These are phyloP conservation scores for Breynia disticha DNA, from an alignment of 441 rosid species.

Conservation along the genomic window DNA sequence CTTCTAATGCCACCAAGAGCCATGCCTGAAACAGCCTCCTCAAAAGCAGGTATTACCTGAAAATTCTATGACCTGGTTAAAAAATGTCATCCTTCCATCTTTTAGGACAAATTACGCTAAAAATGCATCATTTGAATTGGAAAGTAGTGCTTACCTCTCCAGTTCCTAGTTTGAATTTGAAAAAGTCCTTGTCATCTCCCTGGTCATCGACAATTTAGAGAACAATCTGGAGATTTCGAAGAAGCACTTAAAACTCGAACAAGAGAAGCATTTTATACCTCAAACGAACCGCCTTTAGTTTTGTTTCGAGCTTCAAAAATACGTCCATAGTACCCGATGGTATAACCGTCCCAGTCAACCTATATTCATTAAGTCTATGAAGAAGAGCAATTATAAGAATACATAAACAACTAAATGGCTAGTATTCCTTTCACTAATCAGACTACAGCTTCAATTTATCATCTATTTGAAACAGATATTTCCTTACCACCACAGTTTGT, in stretches of 20 bases:
- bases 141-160: constrained; percentile 38
- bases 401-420: neutral
- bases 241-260: constrained; percentile 2
- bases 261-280: constrained; percentile 32
- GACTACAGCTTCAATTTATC: neutral
- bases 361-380: constrained; percentile 15
- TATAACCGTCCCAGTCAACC: constrained; percentile 93
- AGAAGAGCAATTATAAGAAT: constrained; percentile 7
- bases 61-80: constrained; percentile 13
- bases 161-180: constrained; percentile 74
- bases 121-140: neutral
- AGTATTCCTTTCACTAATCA: neutral
- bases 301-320: constrained; percentile 98
- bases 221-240: constrained; percentile 5
- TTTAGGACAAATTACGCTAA: neutral
- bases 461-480: neutral
- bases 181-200: constrained; percentile 87
- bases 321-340: constrained; percentile 97
- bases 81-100: neutral
- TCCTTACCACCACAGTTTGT: constrained; percentile 71
- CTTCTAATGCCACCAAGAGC: constrained; percentile 83
- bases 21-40: constrained; percentile 92
- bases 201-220: constrained; percentile 22
- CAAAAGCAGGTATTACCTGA: constrained; percentile 97
- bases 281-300: constrained; percentile 94